A percentile compares a stretch with the other conserved stretches of the same genome.
phyloP scores from a whole-genome alignment of 139 green algal species.

The Monoraphidium neglectum region DNA sequence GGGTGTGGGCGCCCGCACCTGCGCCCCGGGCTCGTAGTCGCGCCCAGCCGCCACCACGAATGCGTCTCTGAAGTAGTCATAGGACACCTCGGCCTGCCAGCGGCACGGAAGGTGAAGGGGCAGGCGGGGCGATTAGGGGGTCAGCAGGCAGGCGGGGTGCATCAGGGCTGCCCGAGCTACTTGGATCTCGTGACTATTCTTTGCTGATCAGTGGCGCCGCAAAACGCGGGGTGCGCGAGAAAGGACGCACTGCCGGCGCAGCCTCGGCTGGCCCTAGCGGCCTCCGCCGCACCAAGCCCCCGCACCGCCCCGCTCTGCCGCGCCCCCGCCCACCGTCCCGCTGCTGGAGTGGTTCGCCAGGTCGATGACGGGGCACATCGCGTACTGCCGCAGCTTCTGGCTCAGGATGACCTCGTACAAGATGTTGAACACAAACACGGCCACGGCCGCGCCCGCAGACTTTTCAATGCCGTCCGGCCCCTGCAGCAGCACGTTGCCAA shows the following conservation, averaged over 20 bases:
- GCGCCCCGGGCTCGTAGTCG: slow-evolving; percentile 39
- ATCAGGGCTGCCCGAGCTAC: too few species aligned
- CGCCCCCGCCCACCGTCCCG: slow-evolving; percentile 23
- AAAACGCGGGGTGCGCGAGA: too few species aligned
- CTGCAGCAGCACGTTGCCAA: slow-evolving; percentile 36
- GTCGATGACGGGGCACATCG: slow-evolving; percentile 66
- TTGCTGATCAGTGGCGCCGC: too few species aligned
- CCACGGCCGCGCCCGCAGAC: slow-evolving; percentile 44
- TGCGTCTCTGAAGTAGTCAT: slow-evolving; percentile 63
- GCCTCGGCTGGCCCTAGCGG: too few species aligned
- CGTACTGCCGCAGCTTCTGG: slow-evolving; percentile 53
- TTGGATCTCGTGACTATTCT: too few species aligned
- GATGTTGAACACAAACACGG: slow-evolving; percentile 65
- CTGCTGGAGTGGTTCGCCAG: slow-evolving; percentile 59
- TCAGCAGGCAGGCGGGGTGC: too few species aligned
- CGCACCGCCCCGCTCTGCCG: background rate
- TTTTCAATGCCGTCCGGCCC: slow-evolving; percentile 30
- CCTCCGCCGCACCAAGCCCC: too few species aligned
- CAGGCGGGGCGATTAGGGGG: too few species aligned
- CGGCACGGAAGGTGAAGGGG: too few species aligned
- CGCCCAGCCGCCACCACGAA: slow-evolving; percentile 43
- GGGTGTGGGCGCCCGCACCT: slow-evolving; percentile 61
- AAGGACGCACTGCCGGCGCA: too few species aligned
- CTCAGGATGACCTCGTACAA: slow-evolving; percentile 61
- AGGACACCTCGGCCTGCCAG: slow-evolving; percentile 52